Base-by-base conservation (phyloP, 352 stramenopile genomes). In the Globisporangium polare region DNA sequence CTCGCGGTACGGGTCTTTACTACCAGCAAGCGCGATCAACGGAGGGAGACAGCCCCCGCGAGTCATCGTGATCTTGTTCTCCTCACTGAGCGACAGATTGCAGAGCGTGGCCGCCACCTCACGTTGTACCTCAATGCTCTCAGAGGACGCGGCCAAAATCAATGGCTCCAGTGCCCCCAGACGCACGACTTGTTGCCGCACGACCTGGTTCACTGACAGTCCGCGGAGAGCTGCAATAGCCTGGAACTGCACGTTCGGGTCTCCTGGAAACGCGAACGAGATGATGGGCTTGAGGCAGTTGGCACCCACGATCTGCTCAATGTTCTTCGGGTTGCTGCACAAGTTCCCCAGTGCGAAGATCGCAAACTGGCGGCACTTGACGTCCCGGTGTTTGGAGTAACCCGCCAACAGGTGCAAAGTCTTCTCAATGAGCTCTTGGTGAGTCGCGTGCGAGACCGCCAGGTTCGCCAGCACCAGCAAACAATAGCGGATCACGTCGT, bases 1-100 rank as follows among this genome's bases (percentile, higher is more conserved):
- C 65, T 98, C 91, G n/a, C 92, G 87, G 45, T 97, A 88, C 9
- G 81, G 63, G 63, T 99, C 96, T 43, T 80, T 73, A 35, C 82
- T 94, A 52, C 84, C 86, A 9, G 89, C 80, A 2, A 99, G 77
- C 29, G 85, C 86, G 33, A 98, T 80, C 3, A 99, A 75, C 20
- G 92, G 89, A 20, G 94, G 89, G 18, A 99, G 62, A 39, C 92
- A 97, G n/a, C 96, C 96, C 7, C 91, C 92, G 46, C 96, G 92
- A 9, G 91, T 87, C 82, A 99, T 97, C 9, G 91, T 93, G 55
- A 98, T 91, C 79, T 98, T 98, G 82, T 98, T 98, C 56, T 97
- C 92, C 65, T 98, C 88, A 60, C 87, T 95, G n/a, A 99, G 68
- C 10, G 96, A 96, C 53, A 99, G 68, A 64, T 98, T 98, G 46